phyloP scores from a whole-genome alignment of 352 stramenopile genomes.

The Globisporangium nunn region DNA sequence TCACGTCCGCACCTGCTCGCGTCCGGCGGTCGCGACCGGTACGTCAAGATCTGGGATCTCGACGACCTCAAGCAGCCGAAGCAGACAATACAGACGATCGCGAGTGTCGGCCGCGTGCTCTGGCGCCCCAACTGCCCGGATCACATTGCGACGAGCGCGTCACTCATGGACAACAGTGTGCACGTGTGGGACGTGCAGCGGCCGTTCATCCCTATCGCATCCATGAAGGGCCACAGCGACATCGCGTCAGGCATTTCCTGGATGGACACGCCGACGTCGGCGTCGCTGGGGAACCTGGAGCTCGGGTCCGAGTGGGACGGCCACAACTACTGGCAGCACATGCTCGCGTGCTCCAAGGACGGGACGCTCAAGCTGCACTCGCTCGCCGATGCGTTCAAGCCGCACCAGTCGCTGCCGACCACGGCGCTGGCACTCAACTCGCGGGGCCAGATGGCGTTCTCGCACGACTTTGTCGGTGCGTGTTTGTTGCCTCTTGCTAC shows the following conservation, averaged over 20 bases:
- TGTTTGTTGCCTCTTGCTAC: background rate
- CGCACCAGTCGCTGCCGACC: constrained; percentile 67
- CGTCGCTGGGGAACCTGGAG: constrained; percentile 20
- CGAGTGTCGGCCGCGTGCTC: constrained; percentile 71
- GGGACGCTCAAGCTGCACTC: constrained; percentile 83
- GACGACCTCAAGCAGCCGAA: constrained; percentile 60
- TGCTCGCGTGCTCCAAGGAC: constrained; percentile 85
- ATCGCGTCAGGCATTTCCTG: constrained; percentile 80
- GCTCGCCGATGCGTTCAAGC: constrained; percentile 77
- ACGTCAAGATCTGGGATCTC: constrained; percentile 85
- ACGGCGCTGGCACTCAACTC: constrained; percentile 75
- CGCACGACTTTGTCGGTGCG: constrained; percentile 76
- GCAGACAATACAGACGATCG: constrained; percentile 85
- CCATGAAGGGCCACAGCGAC: constrained; percentile 79
- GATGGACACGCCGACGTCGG: constrained; percentile 67
- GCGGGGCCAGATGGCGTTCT: constrained; percentile 73
- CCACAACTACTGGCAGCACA: constrained; percentile 82
- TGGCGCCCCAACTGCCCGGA: constrained; percentile 74
- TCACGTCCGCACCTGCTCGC: constrained; percentile 55
- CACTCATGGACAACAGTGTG: constrained; percentile 83
- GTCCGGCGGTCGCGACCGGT: constrained; percentile 78
- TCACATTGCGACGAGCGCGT: constrained; percentile 82
- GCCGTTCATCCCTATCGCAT: constrained; percentile 78
- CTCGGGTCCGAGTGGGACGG: constrained; percentile 48
- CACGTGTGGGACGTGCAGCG: constrained; percentile 83